A percentile compares a stretch with the other conserved stretches of the same genome.
Conservation (phyloP, 495 filamentous ascomycete genomes). For the Terfezia boudieri region DNA sequence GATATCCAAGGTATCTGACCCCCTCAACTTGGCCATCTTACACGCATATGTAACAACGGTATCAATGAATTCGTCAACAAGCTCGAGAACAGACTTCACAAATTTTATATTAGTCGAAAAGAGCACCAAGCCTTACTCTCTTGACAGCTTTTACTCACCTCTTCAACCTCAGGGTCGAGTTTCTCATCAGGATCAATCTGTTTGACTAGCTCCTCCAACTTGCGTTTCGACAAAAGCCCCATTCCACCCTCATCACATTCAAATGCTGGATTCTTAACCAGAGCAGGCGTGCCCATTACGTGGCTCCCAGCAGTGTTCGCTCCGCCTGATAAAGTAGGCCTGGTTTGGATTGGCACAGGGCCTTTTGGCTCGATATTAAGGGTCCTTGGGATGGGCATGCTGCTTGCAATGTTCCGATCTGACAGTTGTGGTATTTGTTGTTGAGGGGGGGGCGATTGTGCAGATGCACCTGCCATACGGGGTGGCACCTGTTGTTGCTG, state of each 20-base stretch:
- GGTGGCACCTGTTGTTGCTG: constrained; percentile 8
- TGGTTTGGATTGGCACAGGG: constrained; percentile 45
- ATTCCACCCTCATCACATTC: constrained; percentile 77
- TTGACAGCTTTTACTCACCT: constrained; percentile 32
- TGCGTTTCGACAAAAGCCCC: constrained; percentile 79
- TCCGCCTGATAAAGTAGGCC: constrained; percentile 60
- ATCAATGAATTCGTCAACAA: constrained; percentile 90
- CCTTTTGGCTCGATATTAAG: constrained; percentile 46
- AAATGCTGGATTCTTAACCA: constrained; percentile 56
- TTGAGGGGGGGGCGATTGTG: constrained; percentile 8
- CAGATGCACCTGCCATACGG: constrained; percentile 9
- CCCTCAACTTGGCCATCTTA: constrained; percentile 74
- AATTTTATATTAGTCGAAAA: constrained; percentile 10
- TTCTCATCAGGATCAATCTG: constrained; percentile 55
- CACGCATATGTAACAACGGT: constrained; percentile 69
- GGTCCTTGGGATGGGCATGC: constrained; percentile 56
- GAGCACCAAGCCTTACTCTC: not conserved
- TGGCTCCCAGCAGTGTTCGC: constrained; percentile 47
- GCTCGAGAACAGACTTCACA: constrained; percentile 52
- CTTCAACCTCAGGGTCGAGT: constrained; percentile 78
- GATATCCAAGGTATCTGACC: constrained; percentile 70
- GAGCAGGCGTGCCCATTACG: constrained; percentile 64
- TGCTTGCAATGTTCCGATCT: constrained; percentile 24
- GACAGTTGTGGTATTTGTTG: constrained; percentile 17
- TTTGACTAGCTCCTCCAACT: constrained; percentile 81